These are phyloP conservation scores for Paramecium pentaurelia DNA, from an alignment of 73 alveolate genomes.

Conservation along the genomic window DNA sequence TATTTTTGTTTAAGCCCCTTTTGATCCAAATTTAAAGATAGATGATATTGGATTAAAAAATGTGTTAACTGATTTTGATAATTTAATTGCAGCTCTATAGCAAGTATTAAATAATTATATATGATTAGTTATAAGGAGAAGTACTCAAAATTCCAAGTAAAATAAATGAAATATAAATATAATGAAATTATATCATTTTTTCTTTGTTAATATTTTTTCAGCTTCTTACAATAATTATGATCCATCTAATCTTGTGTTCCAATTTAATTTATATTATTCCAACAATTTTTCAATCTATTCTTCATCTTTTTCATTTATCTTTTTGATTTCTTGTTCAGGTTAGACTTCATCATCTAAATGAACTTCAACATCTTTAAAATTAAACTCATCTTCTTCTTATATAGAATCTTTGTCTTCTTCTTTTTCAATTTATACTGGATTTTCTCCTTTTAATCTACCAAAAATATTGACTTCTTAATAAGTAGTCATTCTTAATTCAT, in stretches of 20 bases:
- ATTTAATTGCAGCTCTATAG: neutral
- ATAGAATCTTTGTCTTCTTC: constrained; percentile 6
- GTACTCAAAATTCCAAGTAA: neutral
- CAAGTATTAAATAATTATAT: neutral
- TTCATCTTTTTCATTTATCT: constrained; percentile 38
- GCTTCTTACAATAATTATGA: neutral
- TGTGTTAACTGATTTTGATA: neutral
- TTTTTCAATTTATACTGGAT: neutral
- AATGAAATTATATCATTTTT: neutral
- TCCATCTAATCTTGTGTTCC: constrained; percentile 12
- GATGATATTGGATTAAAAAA: neutral
- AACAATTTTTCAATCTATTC: neutral
- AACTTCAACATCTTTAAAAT: constrained; percentile 12
- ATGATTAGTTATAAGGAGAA: neutral
- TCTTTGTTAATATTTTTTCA: constrained; percentile 19
- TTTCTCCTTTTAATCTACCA: constrained; percentile 36
- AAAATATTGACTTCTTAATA: constrained; percentile 29
- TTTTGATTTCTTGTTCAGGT: neutral
- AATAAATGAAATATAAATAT: neutral
- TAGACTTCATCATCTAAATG: neutral
- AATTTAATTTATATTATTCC: neutral
- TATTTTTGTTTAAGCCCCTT: neutral
- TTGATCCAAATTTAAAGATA: neutral
- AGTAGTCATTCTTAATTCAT: constrained; percentile 46
- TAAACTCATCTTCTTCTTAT: neutral